A percentile compares a stretch with the other conserved stretches of the same genome.
Evolutionary conservation across 2,329 filamentous ascomycete species (phyloP).

Genomic region (Fusarium chlamydosporum): DNA sequence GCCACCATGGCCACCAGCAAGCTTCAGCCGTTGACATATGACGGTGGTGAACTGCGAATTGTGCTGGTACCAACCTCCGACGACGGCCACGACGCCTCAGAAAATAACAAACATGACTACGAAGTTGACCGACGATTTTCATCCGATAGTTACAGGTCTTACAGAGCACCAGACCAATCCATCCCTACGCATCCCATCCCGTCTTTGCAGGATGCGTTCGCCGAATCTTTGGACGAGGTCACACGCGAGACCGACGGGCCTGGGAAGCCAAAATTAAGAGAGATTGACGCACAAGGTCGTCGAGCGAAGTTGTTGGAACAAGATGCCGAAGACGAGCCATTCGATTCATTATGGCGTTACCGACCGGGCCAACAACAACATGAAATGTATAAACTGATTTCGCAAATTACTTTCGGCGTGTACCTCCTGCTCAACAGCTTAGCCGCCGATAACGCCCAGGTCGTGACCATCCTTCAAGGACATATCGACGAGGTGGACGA

Average conservation of each 20-base stretch:
- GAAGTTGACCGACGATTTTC: constrained; percentile 39
- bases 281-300: constrained; percentile 71
- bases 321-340: constrained; percentile 76
- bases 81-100: constrained; percentile 32
- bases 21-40: constrained; percentile 52
- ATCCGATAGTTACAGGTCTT: constrained; percentile 46
- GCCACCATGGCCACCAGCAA: constrained; percentile 52
- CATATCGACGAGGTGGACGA: constrained; percentile 96
- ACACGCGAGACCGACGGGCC: constrained; percentile 61
- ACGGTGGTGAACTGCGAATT: constrained; percentile 51
- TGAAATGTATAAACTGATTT: constrained; percentile 88
- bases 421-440: constrained; percentile 87
- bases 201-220: constrained; percentile 84
- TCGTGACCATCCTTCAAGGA: constrained; percentile 87
- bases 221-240: constrained; percentile 83
- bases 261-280: constrained; percentile 66
- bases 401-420: constrained; percentile 94
- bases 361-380: constrained; percentile 83
- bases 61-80: constrained; percentile 50
- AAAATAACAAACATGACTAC: constrained; percentile 25
- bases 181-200: constrained; percentile 75
- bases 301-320: constrained; percentile 78
- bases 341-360: constrained; percentile 82
- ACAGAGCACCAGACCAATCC: constrained; percentile 42
- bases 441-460: constrained; percentile 89